Conservation (phyloP, 2,329 filamentous ascomycete genomes). For the Colletotrichum navitas region DNA sequence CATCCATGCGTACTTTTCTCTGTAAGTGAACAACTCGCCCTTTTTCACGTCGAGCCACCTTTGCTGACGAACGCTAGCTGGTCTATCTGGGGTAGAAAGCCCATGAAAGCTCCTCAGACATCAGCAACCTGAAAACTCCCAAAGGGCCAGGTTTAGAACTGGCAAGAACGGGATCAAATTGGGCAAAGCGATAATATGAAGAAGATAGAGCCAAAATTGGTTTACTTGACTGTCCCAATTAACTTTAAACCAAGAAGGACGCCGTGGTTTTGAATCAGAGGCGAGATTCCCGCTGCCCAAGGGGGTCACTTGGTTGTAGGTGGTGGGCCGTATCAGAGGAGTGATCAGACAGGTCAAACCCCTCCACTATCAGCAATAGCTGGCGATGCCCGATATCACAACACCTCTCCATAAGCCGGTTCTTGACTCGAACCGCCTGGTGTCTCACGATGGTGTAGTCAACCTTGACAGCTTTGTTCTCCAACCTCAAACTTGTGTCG, state of each 20-base stretch:
- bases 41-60: accelerated
- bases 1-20: conserved; percentile 50
- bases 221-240: background rate
- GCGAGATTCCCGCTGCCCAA: too few relatives aligned
- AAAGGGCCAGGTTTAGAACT: background rate
- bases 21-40: conserved; percentile 42
- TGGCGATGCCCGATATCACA: too few relatives aligned
- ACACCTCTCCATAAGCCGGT: conserved; percentile 46
- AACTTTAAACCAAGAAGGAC: background rate
- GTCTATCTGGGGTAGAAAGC: conserved; percentile 25
- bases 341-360: too few relatives aligned
- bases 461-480: conserved; percentile 53
- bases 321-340: too few relatives aligned
- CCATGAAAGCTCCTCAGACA: background rate
- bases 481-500: conserved; percentile 54
- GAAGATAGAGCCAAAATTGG: background rate
- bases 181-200: too few relatives aligned
- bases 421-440: conserved; percentile 57
- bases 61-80: background rate
- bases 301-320: too few relatives aligned
- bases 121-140: background rate
- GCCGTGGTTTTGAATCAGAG: too few relatives aligned
- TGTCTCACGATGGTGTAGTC: conserved; percentile 61
- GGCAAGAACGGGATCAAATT: too few relatives aligned
- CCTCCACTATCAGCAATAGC: too few relatives aligned